Evolutionary conservation across 2,329 filamentous ascomycete species (phyloP).

Genomic region (Aureobasidium mangrovei): DNA sequence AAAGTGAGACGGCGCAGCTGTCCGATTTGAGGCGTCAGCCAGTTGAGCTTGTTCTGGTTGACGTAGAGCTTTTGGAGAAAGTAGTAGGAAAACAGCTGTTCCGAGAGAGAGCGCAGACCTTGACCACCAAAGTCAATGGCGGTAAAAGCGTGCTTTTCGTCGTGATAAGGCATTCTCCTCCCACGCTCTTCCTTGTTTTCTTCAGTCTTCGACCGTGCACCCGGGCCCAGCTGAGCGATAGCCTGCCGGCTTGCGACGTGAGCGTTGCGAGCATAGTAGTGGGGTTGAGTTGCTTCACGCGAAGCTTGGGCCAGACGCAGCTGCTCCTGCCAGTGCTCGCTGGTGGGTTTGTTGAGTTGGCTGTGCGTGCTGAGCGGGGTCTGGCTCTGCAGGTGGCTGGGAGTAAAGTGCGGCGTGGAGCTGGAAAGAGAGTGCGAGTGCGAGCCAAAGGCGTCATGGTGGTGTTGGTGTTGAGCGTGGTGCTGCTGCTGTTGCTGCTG

Average conservation of each 20-base stretch:
- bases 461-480: conserved; percentile 37
- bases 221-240: conserved; percentile 39
- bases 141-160: conserved; percentile 32
- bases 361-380: conserved; percentile 48
- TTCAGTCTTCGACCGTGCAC: conserved; percentile 41
- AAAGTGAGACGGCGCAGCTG: conserved; percentile 70
- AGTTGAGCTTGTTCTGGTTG: conserved; percentile 80
- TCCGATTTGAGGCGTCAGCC: conserved; percentile 73
- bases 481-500: conserved; percentile 46
- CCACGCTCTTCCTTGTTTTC: conserved; percentile 27
- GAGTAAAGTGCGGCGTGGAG: conserved; percentile 54
- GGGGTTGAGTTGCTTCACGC: conserved; percentile 56
- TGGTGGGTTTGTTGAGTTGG: conserved; percentile 49
- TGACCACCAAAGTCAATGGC: conserved; percentile 95
- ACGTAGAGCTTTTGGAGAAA: conserved; percentile 91
- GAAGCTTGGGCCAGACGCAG: conserved; percentile 70
- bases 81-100: conserved; percentile 72
- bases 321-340: conserved; percentile 80
- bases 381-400: conserved; percentile 51
- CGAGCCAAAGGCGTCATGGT: conserved; percentile 48
- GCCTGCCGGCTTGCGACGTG: conserved; percentile 62
- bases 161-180: conserved; percentile 10
- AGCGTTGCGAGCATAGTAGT: conserved; percentile 67
- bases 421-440: conserved; percentile 58
- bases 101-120: conserved; percentile 72